phyloP scores from a whole-genome alignment of 2,329 filamentous ascomycete species.

The Cercospora sojina region DNA sequence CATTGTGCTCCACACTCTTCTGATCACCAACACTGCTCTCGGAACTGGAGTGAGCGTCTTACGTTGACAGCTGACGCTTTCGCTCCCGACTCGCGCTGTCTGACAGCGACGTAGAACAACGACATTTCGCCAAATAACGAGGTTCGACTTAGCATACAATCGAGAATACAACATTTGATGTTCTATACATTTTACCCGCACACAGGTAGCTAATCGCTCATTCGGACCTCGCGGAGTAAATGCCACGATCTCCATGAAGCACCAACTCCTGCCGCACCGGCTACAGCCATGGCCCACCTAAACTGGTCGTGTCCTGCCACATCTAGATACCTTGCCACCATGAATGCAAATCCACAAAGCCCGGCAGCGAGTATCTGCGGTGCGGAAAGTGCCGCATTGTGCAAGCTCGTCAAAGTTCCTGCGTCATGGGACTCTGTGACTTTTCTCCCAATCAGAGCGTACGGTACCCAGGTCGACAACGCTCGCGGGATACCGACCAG shows the following conservation, averaged over 20 bases:
- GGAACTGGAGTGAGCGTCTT: no score
- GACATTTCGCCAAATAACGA: not conserved
- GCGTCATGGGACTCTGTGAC: conserved; percentile 6
- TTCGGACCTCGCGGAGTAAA: not conserved
- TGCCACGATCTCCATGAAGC: conserved; percentile 1
- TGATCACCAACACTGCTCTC: not conserved
- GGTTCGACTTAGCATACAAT: not conserved
- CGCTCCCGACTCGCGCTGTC: not conserved
- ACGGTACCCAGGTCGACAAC: conserved; percentile 1
- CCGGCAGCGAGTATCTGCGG: not conserved
- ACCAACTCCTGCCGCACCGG: not conserved
- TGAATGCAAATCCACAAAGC: not conserved
- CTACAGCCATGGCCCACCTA: not conserved
- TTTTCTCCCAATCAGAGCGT: not conserved
- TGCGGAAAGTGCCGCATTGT: conserved; percentile 8
- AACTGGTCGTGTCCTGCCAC: not conserved
- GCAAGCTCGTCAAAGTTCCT: conserved; percentile 10
- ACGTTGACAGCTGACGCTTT: not conserved
- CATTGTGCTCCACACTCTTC: not conserved
- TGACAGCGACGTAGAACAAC: not conserved
- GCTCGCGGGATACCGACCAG: not conserved
- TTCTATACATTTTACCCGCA: not conserved
- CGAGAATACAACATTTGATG: not conserved
- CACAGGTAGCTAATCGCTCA: not conserved
- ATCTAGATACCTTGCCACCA: not conserved